These are phyloP conservation scores for Boeremia lycopersici DNA, from an alignment of 2,329 filamentous ascomycete species.

Conservation along the genomic window DNA sequence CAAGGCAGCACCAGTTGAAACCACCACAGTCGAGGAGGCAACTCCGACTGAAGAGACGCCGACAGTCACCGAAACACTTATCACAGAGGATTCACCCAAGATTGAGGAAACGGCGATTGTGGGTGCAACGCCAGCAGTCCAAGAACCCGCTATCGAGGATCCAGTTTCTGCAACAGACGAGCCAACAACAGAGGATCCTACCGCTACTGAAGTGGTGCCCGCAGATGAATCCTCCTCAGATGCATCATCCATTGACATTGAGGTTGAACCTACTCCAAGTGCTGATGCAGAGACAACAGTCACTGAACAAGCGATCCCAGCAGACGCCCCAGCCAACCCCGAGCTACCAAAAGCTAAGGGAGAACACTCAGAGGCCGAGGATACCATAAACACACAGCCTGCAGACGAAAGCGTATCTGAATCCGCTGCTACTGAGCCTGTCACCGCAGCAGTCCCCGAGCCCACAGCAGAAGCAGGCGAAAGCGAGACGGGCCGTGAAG, in stretches of 20 bases:
- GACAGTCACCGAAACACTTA: neutral
- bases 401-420: neutral
- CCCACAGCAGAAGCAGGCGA: neutral
- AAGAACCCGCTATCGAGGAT: neutral
- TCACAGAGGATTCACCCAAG: neutral
- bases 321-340: neutral
- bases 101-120: neutral
- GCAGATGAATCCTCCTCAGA: neutral
- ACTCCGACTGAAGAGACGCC: neutral
- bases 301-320: neutral
- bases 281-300: neutral
- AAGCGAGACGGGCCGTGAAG: slow-evolving; percentile 4
- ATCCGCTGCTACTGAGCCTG: neutral
- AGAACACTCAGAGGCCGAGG: neutral
- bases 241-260: neutral
- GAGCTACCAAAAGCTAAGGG: neutral
- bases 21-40: neutral
- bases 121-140: neutral
- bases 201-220: neutral
- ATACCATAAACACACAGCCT: neutral
- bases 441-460: neutral
- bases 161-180: neutral
- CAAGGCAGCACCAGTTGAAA: neutral
- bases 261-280: neutral
- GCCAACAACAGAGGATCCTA: neutral